Evolutionary conservation across 1,284 basidiomycete genomes (phyloP), one percentile per base, ranked within the genome.

Genomic region (Tilletia setariae): DNA sequence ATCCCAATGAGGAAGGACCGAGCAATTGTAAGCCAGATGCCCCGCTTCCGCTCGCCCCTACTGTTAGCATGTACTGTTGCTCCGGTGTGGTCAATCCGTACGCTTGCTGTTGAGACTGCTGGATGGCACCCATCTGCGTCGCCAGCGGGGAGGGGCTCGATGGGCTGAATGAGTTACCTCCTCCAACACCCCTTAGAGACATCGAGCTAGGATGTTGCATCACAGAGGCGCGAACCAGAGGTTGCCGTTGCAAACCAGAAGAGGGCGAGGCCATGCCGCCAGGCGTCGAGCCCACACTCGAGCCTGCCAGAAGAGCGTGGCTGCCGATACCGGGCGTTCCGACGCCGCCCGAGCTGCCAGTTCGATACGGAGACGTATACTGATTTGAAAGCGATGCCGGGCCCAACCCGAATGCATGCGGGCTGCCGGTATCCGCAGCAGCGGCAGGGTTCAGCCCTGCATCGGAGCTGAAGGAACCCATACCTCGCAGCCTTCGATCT

Each of bases 101-200:
- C 11, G 35, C 46, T 23, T 23, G 21, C 16, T 23, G 46, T 23
- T 23, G 46, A 4, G 19, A 23, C 46, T 3, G 16, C 46, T 3
- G 35, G 11, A 40, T 11, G 4, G 35, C 35, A 21, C 30, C 56
- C 67, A 77, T 69, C 62, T 78, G 75, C 44, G 74, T 70, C n/a
- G 70, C 74, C 1, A 78, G 68, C 21, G 75, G 76, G 2, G 75
- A 78, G 6, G 76, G 70, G 11, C 75, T 77, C 7, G 74, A 77
- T 1, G 75, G 74, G 51, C 73, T 76, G 64, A 73, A 78, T 1
- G 76, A 77, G 28, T 73, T 73, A 0, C 68, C 53, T 23, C 76
- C 56, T 16, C 56, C 65, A 62, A 16, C 53, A 23, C 76, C 56
- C 4, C 56, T 65, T 63, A 16, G 63, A 65, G 44, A 68, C 62